A percentile compares a stretch with the other conserved stretches of the same genome.
Conservation (phyloP, 2,329 filamentous ascomycete species). For the Gaeumannomyces tritici region DNA sequence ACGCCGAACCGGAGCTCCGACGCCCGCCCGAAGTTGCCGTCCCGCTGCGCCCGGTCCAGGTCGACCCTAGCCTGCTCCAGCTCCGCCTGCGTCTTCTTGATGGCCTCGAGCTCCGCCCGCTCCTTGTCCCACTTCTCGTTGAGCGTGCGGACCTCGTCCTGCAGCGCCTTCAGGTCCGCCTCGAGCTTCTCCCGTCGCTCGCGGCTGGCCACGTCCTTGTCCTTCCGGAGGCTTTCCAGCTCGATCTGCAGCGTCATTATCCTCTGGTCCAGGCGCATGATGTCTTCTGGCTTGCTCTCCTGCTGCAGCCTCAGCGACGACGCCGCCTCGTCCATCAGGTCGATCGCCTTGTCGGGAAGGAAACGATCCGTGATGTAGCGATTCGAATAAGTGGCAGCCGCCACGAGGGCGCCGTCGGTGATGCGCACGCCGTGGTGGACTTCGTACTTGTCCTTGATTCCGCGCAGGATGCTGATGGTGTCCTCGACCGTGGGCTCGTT, state of each 20-base stretch:
- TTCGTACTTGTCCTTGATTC: constrained; percentile 96
- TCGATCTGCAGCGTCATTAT: constrained; percentile 98
- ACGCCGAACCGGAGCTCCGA: constrained; percentile 82
- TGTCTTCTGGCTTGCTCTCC: constrained; percentile 92
- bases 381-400: constrained; percentile 85
- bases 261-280: constrained; percentile 83
- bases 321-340: constrained; percentile 91
- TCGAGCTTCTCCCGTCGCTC: constrained; percentile 85
- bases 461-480: constrained; percentile 88
- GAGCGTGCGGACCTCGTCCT: constrained; percentile 65
- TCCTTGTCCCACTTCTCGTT: constrained; percentile 88
- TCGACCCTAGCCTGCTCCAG: constrained; percentile 79
- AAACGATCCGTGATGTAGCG: constrained; percentile 96
- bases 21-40: constrained; percentile 83
- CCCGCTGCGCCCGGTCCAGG: constrained; percentile 76
- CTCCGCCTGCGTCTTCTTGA: constrained; percentile 83
- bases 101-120: constrained; percentile 70
- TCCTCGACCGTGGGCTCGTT: constrained; percentile 84
- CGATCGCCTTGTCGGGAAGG: constrained; percentile 93
- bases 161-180: constrained; percentile 61
- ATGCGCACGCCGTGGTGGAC: constrained; percentile 95
- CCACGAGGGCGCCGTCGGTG: constrained; percentile 83
- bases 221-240: constrained; percentile 85
- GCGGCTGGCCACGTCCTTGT: constrained; percentile 80
- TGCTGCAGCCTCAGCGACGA: constrained; percentile 85